These are phyloP conservation scores for Entelexis sorbosivorans DNA, from an alignment of 1,139 yeast genomes.

Conservation along the genomic window DNA sequence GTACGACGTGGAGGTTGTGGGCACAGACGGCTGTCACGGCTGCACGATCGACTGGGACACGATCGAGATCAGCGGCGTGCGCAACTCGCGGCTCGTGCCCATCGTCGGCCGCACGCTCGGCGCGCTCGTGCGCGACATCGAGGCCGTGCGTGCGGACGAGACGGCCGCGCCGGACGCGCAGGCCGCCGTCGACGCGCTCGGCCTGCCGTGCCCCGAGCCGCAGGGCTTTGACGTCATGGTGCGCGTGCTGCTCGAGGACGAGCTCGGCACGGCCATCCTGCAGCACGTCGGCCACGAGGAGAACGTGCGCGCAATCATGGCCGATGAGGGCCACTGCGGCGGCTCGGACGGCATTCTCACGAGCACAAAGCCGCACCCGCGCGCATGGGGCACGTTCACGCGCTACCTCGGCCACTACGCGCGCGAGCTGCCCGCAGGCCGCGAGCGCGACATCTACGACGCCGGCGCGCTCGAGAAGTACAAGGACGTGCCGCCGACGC, in stretches of 20 bases:
- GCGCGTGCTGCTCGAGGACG: constrained; percentile 12
- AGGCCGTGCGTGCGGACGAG: background rate
- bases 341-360: constrained; percentile 19
- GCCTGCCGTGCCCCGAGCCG: background rate
- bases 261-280: constrained; percentile 16
- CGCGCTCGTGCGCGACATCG: background rate
- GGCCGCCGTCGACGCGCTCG: background rate
- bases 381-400: constrained; percentile 20
- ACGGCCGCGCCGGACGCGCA: background rate
- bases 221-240: constrained; percentile 17
- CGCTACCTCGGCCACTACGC: constrained; percentile 19
- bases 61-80: constrained; percentile 17
- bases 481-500: constrained; percentile 7
- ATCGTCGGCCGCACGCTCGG: constrained; percentile 16
- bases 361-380: constrained; percentile 18
- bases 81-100: constrained; percentile 5
- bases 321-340: constrained; percentile 16
- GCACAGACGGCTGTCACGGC: constrained; percentile 21
- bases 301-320: constrained; percentile 17
- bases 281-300: constrained; percentile 21
- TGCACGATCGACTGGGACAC: constrained; percentile 20
- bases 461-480: constrained; percentile 9
- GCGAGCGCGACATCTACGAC: constrained; percentile 16
- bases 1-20: constrained; percentile 17
- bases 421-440: constrained; percentile 17